Base-by-base conservation (phyloP, 345 rosid genomes). In the Euphorbia tirucalli region DNA sequence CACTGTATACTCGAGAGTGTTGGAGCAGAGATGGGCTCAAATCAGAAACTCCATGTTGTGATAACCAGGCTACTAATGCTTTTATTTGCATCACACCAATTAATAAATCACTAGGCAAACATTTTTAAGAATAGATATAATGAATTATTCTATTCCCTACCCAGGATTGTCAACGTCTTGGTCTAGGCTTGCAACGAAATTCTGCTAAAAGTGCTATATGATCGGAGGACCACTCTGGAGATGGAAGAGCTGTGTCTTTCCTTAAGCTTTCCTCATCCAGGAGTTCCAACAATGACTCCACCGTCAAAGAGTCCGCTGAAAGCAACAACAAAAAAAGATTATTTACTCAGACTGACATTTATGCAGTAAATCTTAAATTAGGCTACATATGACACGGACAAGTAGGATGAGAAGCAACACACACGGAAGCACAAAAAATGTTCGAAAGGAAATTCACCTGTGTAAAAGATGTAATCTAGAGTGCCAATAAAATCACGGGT, bases 181-280 rank as follows among this genome's bases (percentile, higher is more conserved):
- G 78, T 83, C 92, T 95, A 10, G 94, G 91, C 84, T 86, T 85
- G 91, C 94, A 93, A 71, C 94, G 93, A 76, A 95, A 95, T 83
- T 93, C 98, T 8, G 97, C 98, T 77, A 95, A 77, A 22, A 95
- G 95, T 56, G 99, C 99, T 76, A 88, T 84, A 79, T 95, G 98
- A 93, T 93, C 94, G 31, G 99, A 95, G 61, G 99, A 95, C 98
- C 99, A 95, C 75, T 95, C 98, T 8, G 99, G 98, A 61, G 99
- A 95, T 65, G 98, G 99, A 84, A 95, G 99, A 28, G 96, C 99
- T 4, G 99, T 95, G 79, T 95, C 98, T 83, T 95, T 95, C 80
- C 97, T 92, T 78, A 95, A 85, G 87, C 90, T 86, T 64, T 93
- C 99, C 85, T 95, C 99, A 77, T 93, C 98, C 92, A 95, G 75